Base-by-base conservation (phyloP, 2,329 filamentous ascomycete species). In the Akanthomyces uredinophilus region DNA sequence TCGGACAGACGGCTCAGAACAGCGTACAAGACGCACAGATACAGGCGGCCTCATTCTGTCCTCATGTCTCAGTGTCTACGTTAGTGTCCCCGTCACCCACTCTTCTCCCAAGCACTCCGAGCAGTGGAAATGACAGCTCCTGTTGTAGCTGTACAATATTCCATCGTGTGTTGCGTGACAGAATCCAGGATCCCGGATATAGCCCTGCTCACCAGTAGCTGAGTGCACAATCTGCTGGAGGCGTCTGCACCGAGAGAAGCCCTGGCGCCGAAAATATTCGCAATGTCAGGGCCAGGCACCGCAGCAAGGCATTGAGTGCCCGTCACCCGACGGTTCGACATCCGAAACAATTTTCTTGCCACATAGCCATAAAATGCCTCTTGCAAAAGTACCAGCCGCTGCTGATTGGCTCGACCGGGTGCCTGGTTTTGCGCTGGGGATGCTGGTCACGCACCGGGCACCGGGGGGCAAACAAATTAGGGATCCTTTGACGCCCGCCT, bases 141-240 rank as follows among this genome's bases (percentile, higher is more conserved):
- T 52, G 47, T 53, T 6, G 46, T 32, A 41, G 6, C 35, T 32
- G 47, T 53, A 37, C 46, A 5, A 52, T 50, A 49, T 54, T 41
- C 8, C 16, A 56, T 51, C n/a, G 16, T 51, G 60, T 62, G 60
- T 44, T 57, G 52, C 60, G 46, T 62, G 60, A 62, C 60, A 62
- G 52, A 50, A 22, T 27, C 43, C 20, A 39, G 52, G 27, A 50
- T 41, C 35, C 35, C 35, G 43, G 52, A 39, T 22, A 29, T 24
- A 37, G 22, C 43, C 43, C 55, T 49, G n/a, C 49, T n/a, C 10
- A 3, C 39, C 13, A n/a, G n/a, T 22, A 39, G 7, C 20, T 41
- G 55, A 50, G 53, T 46, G 53, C 29, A 16, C 20, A 37, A 27
- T 41, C 20, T 39, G 6, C 20, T 13, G 16, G 18, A 16, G 32